Conservation (phyloP, 2,329 filamentous ascomycete species). For the Pseudodiploospora longispora region DNA sequence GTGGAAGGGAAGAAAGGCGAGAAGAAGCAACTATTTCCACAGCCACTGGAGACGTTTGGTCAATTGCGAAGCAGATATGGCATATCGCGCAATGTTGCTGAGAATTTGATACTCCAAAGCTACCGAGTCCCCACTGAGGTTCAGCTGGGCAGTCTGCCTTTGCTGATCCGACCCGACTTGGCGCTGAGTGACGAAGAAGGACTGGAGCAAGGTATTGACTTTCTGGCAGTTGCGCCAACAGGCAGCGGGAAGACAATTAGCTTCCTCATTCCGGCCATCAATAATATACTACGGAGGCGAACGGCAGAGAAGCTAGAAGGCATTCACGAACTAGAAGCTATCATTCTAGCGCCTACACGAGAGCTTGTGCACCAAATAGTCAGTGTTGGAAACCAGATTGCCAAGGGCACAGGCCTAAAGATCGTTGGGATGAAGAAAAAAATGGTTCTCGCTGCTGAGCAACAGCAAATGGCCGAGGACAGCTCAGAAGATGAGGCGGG, state of each 20-base stretch:
- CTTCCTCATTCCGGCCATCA: slow-evolving; percentile 81
- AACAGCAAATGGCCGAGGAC: slow-evolving; percentile 28
- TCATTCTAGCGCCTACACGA: slow-evolving; percentile 72
- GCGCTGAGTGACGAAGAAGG: slow-evolving; percentile 35
- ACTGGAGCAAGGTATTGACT: slow-evolving; percentile 48
- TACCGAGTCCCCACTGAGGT: slow-evolving; percentile 89
- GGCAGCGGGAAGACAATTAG: slow-evolving; percentile 95
- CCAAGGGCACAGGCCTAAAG: slow-evolving; percentile 66
- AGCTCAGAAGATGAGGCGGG: slow-evolving; percentile 31
- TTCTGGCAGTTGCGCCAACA: slow-evolving; percentile 85
- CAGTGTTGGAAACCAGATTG: slow-evolving; percentile 78
- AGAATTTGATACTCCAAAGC: slow-evolving; percentile 76
- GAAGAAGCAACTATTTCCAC: slow-evolving; percentile 62
- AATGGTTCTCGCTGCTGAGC: slow-evolving; percentile 56
- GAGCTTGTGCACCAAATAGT: slow-evolving; percentile 74
- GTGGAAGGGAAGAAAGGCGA: slow-evolving; percentile 39
- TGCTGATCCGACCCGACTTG: slow-evolving; percentile 56
- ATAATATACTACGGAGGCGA: slow-evolving; percentile 57
- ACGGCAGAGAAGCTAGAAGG: slow-evolving; percentile 32
- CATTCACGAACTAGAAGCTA: slow-evolving; percentile 48
- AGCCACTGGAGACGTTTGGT: slow-evolving; percentile 69
- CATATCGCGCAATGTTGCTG: slow-evolving; percentile 64
- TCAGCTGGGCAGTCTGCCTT: slow-evolving; percentile 75
- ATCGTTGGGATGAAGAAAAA: slow-evolving; percentile 79
- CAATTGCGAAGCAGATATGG: slow-evolving; percentile 63